Evolutionary conservation across 2,329 filamentous ascomycete genomes (phyloP).

Genomic region (Cordyceps militaris): DNA sequence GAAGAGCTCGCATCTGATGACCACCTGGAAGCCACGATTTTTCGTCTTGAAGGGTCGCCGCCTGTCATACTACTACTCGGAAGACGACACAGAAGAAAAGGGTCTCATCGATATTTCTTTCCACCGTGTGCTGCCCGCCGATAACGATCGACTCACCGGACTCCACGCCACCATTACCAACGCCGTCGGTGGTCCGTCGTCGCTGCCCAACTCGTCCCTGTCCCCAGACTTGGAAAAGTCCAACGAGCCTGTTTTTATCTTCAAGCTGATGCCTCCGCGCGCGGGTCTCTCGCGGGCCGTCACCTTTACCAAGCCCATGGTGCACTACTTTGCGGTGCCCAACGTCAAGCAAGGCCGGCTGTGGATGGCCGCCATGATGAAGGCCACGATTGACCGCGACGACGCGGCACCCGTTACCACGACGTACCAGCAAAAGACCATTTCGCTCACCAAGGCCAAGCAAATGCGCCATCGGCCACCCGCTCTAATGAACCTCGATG

Average conservation of each 20-base stretch:
- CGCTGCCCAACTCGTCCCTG: constrained; percentile 49
- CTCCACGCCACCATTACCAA: constrained; percentile 89
- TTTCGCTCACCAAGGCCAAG: constrained; percentile 81
- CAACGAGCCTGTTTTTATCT: constrained; percentile 75
- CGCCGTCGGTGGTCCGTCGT: constrained; percentile 47
- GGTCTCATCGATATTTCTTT: constrained; percentile 97
- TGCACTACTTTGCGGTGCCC: constrained; percentile 96
- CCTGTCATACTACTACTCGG: constrained; percentile 92
- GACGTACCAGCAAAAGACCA: constrained; percentile 95
- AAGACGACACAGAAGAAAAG: constrained; percentile 86
- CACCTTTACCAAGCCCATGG: constrained; percentile 93
- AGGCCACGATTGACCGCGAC: constrained; percentile 95
- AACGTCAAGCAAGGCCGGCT: constrained; percentile 79
- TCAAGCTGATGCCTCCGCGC: constrained; percentile 91
- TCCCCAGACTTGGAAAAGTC: constrained; percentile 36
- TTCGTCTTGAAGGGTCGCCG: constrained; percentile 90
- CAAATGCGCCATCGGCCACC: constrained; percentile 85
- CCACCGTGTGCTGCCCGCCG: constrained; percentile 90
- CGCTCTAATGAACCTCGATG: constrained; percentile 68
- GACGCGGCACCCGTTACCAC: constrained; percentile 72
- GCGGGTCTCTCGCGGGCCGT: constrained; percentile 82
- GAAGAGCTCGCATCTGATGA: constrained; percentile 91
- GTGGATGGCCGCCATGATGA: constrained; percentile 99
- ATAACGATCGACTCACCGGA: constrained; percentile 83
- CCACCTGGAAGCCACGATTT: constrained; percentile 94